Conservation (phyloP, 2,329 filamentous ascomycete genomes). For the Neofusicoccum sp. region DNA sequence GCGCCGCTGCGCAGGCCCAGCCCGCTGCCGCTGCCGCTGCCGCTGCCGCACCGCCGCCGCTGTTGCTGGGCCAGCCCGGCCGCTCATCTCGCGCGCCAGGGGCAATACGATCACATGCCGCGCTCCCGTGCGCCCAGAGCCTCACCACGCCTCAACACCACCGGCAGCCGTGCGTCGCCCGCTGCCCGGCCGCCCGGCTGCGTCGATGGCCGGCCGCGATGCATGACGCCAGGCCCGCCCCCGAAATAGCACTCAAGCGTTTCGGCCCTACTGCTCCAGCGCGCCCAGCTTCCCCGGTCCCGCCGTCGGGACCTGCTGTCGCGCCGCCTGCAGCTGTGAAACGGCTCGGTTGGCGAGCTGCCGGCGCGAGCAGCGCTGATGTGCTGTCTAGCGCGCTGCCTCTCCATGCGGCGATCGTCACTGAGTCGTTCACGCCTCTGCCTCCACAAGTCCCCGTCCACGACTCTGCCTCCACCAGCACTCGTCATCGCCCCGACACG, state of each 20-base stretch:
- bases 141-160: not conserved
- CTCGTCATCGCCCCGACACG: not conserved
- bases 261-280: not conserved
- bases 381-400: slow-evolving; percentile 9
- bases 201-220: too few relatives aligned
- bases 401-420: not conserved
- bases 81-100: slow-evolving; percentile 4
- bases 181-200: not conserved
- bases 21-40: not conserved
- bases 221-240: not conserved
- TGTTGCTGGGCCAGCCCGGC: not conserved
- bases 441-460: not conserved
- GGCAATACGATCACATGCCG: slow-evolving; percentile 13
- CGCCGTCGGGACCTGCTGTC: not conserved
- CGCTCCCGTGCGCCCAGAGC: slow-evolving; percentile 5
- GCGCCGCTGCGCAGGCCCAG: too few relatives aligned
- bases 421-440: not conserved
- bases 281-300: not conserved
- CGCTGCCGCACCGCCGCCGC: not conserved
- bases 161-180: not conserved
- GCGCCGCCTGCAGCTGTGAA: slow-evolving; percentile 8
- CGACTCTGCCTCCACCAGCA: not conserved
- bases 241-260: not conserved
- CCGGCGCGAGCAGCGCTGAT: not conserved
- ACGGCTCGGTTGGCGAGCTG: not conserved